Conservation (phyloP, 1,284 basidiomycete genomes). For the Mycosarcoma mackinlayi region DNA sequence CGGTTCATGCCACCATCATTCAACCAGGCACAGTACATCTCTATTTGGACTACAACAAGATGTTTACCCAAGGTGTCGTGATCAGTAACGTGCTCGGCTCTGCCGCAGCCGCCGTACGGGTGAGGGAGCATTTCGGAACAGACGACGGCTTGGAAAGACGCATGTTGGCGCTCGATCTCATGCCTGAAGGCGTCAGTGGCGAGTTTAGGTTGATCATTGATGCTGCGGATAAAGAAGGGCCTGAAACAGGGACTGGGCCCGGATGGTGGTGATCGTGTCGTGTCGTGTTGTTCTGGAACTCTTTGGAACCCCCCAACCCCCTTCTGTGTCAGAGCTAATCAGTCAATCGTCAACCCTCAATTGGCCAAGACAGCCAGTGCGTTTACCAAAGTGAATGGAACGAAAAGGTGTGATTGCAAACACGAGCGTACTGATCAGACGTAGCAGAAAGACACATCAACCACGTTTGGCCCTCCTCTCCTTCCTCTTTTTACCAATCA, state of each 20-base stretch:
- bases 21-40: constrained; percentile 48
- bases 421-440: neutral
- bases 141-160: constrained; percentile 39
- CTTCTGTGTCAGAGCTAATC: no score
- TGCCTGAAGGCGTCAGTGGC: constrained; percentile 32
- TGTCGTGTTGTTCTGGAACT: no score
- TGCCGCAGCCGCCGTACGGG: constrained; percentile 26
- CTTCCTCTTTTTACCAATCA: constrained; percentile 65
- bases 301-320: no score
- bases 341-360: no score
- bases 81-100: constrained; percentile 28
- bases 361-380: no score
- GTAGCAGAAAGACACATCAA: neutral
- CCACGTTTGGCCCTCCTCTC: constrained; percentile 45
- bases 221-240: constrained; percentile 47
- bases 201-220: constrained; percentile 49
- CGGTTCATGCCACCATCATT: constrained; percentile 37
- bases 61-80: constrained; percentile 53
- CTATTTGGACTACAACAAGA: constrained; percentile 51
- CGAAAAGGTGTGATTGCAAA: constrained; percentile 1
- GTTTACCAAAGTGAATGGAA: neutral
- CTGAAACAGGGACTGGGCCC: constrained; percentile 40
- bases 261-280: constrained; percentile 46
- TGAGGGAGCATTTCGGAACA: constrained; percentile 35
- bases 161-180: constrained; percentile 38